These are phyloP conservation scores for Alternaria dauci DNA, from an alignment of 2,329 filamentous ascomycete genomes.

Conservation along the genomic window DNA sequence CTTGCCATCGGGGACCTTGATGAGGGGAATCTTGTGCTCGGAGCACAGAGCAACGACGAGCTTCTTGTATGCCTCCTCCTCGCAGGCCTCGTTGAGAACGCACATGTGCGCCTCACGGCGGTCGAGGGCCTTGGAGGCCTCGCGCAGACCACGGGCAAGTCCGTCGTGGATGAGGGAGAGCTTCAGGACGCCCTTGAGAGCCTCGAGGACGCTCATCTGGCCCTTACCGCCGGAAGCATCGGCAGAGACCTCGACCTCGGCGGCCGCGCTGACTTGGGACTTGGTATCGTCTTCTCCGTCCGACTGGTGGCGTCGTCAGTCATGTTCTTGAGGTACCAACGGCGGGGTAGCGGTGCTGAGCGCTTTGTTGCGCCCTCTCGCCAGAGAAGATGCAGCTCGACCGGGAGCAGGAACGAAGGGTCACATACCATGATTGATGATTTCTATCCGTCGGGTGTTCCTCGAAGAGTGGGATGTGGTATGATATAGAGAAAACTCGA, in stretches of 20 bases:
- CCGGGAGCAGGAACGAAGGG: not conserved
- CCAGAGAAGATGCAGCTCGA: not conserved
- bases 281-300: slow-evolving; percentile 99
- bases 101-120: slow-evolving; percentile 99
- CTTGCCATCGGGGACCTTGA: slow-evolving; percentile 99
- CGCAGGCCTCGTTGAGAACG: slow-evolving; percentile 99
- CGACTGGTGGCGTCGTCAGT: slow-evolving; percentile 69
- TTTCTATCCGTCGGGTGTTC: slow-evolving; percentile 53
- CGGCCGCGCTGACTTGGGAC: slow-evolving; percentile 77
- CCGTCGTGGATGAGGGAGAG: slow-evolving; percentile 99
- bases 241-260: slow-evolving; percentile 95
- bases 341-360: slow-evolving; percentile 9
- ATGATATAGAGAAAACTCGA: slow-evolving; percentile 31
- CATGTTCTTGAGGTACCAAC: slow-evolving; percentile 3
- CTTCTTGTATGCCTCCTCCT: slow-evolving; percentile 99
- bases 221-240: slow-evolving; percentile 80
- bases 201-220: slow-evolving; percentile 98
- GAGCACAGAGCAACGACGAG: slow-evolving; percentile 97
- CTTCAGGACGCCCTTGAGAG: slow-evolving; percentile 98
- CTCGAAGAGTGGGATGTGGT: slow-evolving; percentile 52
- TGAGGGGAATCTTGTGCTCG: slow-evolving; percentile 99
- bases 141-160: slow-evolving; percentile 96
- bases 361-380: not conserved
- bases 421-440: slow-evolving; percentile 53
- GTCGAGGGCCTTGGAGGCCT: slow-evolving; percentile 98